These are phyloP conservation scores for Metroxylon sagu DNA, from an alignment of 176 grass and related monocot genomes.

Conservation along the genomic window DNA sequence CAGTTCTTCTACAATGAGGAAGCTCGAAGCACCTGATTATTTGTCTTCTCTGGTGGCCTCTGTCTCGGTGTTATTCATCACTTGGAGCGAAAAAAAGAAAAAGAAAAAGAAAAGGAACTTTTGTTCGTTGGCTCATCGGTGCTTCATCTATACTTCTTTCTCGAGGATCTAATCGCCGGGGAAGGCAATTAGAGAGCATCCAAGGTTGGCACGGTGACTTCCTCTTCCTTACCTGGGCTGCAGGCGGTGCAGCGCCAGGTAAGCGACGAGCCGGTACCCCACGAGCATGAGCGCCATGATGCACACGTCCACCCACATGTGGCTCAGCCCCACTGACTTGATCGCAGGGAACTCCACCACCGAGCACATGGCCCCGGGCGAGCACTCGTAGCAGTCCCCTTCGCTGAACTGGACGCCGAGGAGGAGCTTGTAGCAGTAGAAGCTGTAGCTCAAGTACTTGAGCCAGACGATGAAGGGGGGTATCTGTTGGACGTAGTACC, in stretches of 20 bases:
- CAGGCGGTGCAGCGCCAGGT: conserved; percentile 13
- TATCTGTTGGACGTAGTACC: conserved; percentile 28
- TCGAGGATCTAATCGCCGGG: background rate
- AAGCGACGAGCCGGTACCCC: conserved; percentile 23
- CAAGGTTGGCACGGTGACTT: too few species aligned
- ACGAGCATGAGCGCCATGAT: conserved; percentile 26
- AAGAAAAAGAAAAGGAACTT: conserved; percentile 2
- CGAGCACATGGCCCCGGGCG: conserved; percentile 12
- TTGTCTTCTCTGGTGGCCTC: background rate
- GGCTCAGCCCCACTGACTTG: conserved; percentile 17
- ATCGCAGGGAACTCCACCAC: conserved; percentile 24
- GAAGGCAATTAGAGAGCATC: too few species aligned
- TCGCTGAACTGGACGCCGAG: conserved; percentile 21
- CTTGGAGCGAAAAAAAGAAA: conserved; percentile 4
- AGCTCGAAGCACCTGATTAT: conserved; percentile 4
- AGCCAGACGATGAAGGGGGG: conserved; percentile 33
- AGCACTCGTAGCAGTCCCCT: conserved; percentile 23
- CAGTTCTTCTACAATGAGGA: conserved; percentile 2
- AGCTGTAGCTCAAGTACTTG: conserved; percentile 31
- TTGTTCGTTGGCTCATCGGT: background rate
- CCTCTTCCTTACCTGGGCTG: too few species aligned
- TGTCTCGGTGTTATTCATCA: conserved; percentile 6
- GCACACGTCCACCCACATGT: background rate
- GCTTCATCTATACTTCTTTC: background rate
- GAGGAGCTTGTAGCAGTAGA: conserved; percentile 36